Conservation (phyloP, 2,329 filamentous ascomycete species). For the Polychaeton citri region DNA sequence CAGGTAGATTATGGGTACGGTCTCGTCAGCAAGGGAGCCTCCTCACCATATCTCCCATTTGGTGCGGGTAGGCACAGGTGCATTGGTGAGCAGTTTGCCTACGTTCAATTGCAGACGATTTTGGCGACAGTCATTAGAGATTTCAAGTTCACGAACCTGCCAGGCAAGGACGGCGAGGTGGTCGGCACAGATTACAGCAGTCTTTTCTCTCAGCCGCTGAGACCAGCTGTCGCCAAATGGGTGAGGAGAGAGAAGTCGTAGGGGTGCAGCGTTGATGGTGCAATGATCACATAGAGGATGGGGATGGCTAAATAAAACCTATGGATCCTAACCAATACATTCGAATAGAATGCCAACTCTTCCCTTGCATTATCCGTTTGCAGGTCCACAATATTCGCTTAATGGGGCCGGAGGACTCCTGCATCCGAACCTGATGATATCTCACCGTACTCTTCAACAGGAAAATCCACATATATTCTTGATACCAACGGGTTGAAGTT, state of each 20-base stretch:
- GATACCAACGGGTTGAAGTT: no score
- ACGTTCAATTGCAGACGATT: conserved; percentile 81
- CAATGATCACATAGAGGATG: no score
- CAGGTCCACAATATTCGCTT: no score
- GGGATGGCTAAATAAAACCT: no score
- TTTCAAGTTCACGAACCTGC: conserved; percentile 67
- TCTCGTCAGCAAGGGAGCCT: conserved; percentile 77
- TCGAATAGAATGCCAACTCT: no score
- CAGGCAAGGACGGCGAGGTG: conserved; percentile 52
- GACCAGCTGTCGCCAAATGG: conserved; percentile 51
- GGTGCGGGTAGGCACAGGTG: conserved; percentile 86
- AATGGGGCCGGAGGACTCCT: no score
- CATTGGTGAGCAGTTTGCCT: conserved; percentile 94
- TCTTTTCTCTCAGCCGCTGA: conserved; percentile 33
- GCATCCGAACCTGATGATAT: no score
- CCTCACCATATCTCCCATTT: conserved; percentile 85
- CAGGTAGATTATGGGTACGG: conserved; percentile 92
- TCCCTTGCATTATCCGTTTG: no score
- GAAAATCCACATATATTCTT: no score
- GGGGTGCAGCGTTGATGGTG: no score
- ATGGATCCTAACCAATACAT: no score
- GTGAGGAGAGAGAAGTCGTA: conserved; percentile 44
- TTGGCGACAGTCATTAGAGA: conserved; percentile 60
- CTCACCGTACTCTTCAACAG: no score
- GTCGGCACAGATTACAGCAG: conserved; percentile 55